Evolutionary conservation across 176 grass and related monocot genomes (phyloP).

Genomic region (Thalia dealbata): DNA sequence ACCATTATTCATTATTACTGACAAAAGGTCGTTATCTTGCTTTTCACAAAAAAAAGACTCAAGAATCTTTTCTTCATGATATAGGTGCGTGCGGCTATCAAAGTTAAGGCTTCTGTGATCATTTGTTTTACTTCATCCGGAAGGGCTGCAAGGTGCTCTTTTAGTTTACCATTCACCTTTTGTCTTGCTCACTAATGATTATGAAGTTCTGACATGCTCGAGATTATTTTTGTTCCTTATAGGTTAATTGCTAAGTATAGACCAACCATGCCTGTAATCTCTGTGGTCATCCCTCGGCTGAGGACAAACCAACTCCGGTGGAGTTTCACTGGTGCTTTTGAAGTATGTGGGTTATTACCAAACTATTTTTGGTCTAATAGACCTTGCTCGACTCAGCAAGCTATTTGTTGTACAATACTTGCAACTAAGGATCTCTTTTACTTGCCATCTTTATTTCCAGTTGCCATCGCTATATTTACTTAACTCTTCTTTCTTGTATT

Average conservation of each 20-base stretch:
- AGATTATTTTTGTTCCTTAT: neutral
- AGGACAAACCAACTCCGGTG: slow-evolving; percentile 93
- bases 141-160: slow-evolving; percentile 78
- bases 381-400: no score
- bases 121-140: slow-evolving; percentile 94
- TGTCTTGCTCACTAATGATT: neutral
- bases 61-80: neutral
- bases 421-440: neutral
- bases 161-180: neutral
- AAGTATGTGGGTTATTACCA: slow-evolving; percentile 28
- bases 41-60: neutral
- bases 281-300: slow-evolving; percentile 91
- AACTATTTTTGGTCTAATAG: no score
- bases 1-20: no score
- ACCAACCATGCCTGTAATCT: slow-evolving; percentile 87
- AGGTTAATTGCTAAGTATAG: slow-evolving; percentile 96
- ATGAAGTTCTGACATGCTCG: neutral
- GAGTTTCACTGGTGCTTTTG: slow-evolving; percentile 96
- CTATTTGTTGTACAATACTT: no score
- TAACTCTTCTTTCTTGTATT: slow-evolving; percentile 17
- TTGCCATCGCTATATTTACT: neutral
- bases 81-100: slow-evolving; percentile 90
- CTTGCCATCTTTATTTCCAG: neutral
- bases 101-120: slow-evolving; percentile 94
- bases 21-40: neutral